Evolutionary conservation across 129 eudicot genomes (phyloP).

Genomic region (Smallanthus sonchifolius): DNA sequence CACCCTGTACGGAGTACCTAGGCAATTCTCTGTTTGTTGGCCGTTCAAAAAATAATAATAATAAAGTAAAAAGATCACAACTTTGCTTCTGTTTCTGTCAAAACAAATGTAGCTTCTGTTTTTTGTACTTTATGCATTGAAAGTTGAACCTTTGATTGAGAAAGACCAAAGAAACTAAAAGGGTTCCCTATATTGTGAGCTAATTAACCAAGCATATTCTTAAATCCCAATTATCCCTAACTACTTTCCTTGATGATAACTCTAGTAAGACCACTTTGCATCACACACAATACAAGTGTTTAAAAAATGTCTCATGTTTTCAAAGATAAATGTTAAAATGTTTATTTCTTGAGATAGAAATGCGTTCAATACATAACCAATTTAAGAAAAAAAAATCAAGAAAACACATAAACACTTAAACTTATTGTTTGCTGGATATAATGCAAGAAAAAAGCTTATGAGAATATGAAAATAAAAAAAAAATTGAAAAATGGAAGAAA

Average conservation of each 20-base stretch:
- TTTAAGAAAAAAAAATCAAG: no score
- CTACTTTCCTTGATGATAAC: constrained; percentile 29
- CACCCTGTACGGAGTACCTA: no score
- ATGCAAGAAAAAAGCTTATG: no score
- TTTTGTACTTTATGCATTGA: constrained; percentile 20
- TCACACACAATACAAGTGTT: constrained; percentile 2
- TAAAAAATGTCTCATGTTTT: background rate
- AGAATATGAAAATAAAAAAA: no score
- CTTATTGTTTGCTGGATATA: no score
- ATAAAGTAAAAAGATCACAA: constrained; percentile 1
- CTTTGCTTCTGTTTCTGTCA: constrained; percentile 5
- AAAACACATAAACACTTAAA: no score
- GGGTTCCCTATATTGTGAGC: constrained; percentile 14
- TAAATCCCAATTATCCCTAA: background rate
- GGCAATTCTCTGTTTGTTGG: no score
- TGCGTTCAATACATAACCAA: no score
- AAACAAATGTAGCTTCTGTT: constrained; percentile 12
- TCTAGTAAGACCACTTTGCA: constrained; percentile 25
- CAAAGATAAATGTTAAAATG: no score
- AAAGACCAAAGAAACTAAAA: constrained; percentile 26
- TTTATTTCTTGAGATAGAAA: no score
- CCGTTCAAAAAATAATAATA: no score
- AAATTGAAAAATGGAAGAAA: no score
- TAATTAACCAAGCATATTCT: background rate
- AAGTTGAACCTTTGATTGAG: constrained; percentile 19